Evolutionary conservation across 2,329 filamentous ascomycete genomes (phyloP).

Genomic region (Ophiocordyceps unilateralis): DNA sequence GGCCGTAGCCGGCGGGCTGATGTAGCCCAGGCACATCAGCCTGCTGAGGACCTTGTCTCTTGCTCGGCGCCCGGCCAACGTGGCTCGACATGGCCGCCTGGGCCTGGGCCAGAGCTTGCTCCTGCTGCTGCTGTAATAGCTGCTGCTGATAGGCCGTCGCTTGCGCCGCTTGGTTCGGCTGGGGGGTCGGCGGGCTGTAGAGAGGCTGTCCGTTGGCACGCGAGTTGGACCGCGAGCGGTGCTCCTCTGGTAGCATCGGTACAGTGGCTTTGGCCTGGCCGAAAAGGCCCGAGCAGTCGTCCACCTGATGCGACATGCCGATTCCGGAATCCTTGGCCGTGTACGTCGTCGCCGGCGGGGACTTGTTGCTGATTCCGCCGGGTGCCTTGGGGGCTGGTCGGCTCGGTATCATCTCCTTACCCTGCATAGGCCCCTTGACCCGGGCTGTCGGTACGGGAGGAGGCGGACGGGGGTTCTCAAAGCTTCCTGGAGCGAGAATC

Average conservation of each 20-base stretch:
- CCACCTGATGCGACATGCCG: constrained; percentile 38
- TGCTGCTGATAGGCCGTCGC: constrained; percentile 41
- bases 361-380: constrained; percentile 37
- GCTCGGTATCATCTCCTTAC: constrained; percentile 50
- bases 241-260: constrained; percentile 48
- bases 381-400: constrained; percentile 83
- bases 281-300: constrained; percentile 33
- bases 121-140: constrained; percentile 64
- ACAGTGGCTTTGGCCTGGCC: constrained; percentile 33
- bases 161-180: constrained; percentile 18
- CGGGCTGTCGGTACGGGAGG: constrained; percentile 61
- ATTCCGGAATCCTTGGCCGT: constrained; percentile 45
- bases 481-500: constrained; percentile 44
- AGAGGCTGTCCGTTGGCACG: constrained; percentile 36
- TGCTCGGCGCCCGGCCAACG: constrained; percentile 56
- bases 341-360: constrained; percentile 32
- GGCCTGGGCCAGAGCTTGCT: constrained; percentile 64
- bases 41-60: constrained; percentile 34
- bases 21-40: constrained; percentile 8
- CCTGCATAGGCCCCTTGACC: constrained; percentile 20
- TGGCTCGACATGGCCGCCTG: constrained; percentile 61
- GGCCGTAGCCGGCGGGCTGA: constrained; percentile 11
- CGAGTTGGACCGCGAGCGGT: constrained; percentile 53
- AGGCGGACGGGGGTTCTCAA: constrained; percentile 88
- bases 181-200: constrained; percentile 27